These are phyloP conservation scores for Collybia mongolica DNA, from an alignment of 768 basidiomycete species.

Conservation along the genomic window DNA sequence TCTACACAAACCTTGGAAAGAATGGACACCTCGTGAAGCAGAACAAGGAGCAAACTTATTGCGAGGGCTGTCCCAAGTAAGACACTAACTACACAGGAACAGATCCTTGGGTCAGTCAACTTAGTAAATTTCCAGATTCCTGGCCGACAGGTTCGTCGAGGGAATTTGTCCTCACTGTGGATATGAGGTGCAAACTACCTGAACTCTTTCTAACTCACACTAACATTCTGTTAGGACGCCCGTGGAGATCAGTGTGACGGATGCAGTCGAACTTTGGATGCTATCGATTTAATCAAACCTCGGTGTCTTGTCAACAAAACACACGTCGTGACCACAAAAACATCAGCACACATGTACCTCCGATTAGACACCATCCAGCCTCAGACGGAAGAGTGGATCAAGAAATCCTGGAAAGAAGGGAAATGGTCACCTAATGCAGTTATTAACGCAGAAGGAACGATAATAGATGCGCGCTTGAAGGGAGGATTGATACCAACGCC, in stretches of 20 bases:
- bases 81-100: conserved; percentile 13
- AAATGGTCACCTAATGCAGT: conserved; percentile 94
- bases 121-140: conserved; percentile 54
- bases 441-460: conserved; percentile 82
- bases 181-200: conserved; percentile 54
- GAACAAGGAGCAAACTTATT: conserved; percentile 91
- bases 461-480: conserved; percentile 87
- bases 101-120: not conserved
- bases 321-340: conserved; percentile 72
- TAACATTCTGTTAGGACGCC: conserved; percentile 62
- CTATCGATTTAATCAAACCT: conserved; percentile 92
- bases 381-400: conserved; percentile 85
- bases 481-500: conserved; percentile 85
- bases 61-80: conserved; percentile 86
- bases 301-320: conserved; percentile 85
- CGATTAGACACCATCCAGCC: conserved; percentile 83
- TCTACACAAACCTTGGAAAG: conserved; percentile 81
- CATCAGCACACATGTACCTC: conserved; percentile 90
- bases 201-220: not conserved
- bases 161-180: conserved; percentile 96
- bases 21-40: conserved; percentile 79
- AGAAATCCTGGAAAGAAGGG: conserved; percentile 71
- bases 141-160: conserved; percentile 97
- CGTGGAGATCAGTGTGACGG: conserved; percentile 98
- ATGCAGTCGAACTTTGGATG: conserved; percentile 90